A percentile compares a stretch with the other conserved stretches of the same genome.
Evolutionary conservation across 2,329 filamentous ascomycete genomes (phyloP).

Genomic region (Teratosphaeriaceae sp.): DNA sequence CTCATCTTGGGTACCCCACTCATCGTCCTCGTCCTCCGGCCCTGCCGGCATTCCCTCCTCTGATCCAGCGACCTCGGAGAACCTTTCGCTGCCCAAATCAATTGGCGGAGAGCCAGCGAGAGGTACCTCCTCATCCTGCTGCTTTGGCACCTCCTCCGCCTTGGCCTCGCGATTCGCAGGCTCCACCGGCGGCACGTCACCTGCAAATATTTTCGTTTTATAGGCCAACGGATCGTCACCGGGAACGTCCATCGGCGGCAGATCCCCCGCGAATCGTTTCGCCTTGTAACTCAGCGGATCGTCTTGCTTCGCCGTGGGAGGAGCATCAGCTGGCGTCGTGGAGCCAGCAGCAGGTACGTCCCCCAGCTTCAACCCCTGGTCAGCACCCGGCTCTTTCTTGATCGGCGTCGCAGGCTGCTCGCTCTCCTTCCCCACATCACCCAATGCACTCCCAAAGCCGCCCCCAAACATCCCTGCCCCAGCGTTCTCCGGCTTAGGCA

Average conservation of each 20-base stretch:
- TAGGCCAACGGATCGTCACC: conserved; percentile 14
- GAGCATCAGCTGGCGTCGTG: conserved; percentile 24
- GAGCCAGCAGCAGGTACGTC: conserved; percentile 31
- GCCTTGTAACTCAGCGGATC: conserved; percentile 15
- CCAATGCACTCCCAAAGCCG: conserved; percentile 25
- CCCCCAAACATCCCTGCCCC: conserved; percentile 26
- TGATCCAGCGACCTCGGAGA: conserved; percentile 22
- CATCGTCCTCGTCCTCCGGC: conserved; percentile 27
- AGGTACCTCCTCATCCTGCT: conserved; percentile 33
- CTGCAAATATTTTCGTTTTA: conserved; percentile 11
- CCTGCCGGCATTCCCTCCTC: conserved; percentile 22
- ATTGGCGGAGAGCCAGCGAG: conserved; percentile 44
- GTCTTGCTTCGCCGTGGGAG: conserved; percentile 14
- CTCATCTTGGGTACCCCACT: conserved; percentile 31
- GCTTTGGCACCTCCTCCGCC: conserved; percentile 27
- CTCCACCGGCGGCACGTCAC: conserved; percentile 15
- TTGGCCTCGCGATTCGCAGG: conserved; percentile 16
- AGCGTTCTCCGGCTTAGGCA: conserved; percentile 39
- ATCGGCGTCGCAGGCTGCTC: conserved; percentile 18
- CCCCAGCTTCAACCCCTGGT: conserved; percentile 25
- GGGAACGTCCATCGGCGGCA: conserved; percentile 13
- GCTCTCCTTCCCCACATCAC: conserved; percentile 29
- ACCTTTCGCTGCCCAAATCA: conserved; percentile 27
- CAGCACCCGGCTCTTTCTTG: conserved; percentile 33
- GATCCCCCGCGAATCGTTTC: conserved; percentile 12